These are phyloP conservation scores for Calonectria henricotiae DNA, from an alignment of 2,329 filamentous ascomycete species.

Conservation along the genomic window DNA sequence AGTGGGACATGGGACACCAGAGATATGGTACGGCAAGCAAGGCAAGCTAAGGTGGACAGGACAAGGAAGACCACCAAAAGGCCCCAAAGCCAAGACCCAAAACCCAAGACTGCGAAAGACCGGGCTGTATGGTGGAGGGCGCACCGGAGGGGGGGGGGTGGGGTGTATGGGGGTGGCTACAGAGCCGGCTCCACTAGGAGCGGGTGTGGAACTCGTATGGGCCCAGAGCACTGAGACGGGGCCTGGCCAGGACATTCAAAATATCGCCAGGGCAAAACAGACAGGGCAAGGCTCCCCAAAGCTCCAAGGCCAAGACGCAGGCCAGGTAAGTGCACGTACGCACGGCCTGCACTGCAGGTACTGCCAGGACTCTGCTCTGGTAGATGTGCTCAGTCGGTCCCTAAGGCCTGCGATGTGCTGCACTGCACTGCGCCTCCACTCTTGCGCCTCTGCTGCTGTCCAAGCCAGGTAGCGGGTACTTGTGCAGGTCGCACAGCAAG, in stretches of 20 bases:
- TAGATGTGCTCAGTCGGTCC: background rate
- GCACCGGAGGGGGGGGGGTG: constrained; percentile 37
- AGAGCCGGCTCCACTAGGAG: constrained; percentile 25
- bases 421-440: constrained; percentile 28
- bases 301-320: constrained; percentile 23
- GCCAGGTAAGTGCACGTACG: constrained; percentile 22
- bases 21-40: constrained; percentile 38
- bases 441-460: constrained; percentile 16
- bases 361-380: constrained; percentile 22
- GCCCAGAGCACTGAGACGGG: constrained; percentile 48
- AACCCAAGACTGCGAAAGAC: constrained; percentile 37
- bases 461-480: constrained; percentile 34
- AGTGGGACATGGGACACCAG: constrained; percentile 44
- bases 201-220: constrained; percentile 24
- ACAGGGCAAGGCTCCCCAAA: constrained; percentile 25
- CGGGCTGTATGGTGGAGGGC: constrained; percentile 32
- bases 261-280: constrained; percentile 36
- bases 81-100: constrained; percentile 36
- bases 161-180: constrained; percentile 28
- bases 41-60: constrained; percentile 43
- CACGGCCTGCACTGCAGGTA: constrained; percentile 23
- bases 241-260: constrained; percentile 38
- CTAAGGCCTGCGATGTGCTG: constrained; percentile 4
- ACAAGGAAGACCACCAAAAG: constrained; percentile 39
- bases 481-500: constrained; percentile 35